These are phyloP conservation scores for Paraphysoderma sedebokerense DNA, from an alignment of 371 early-diverging fungal species.

Conservation along the genomic window DNA sequence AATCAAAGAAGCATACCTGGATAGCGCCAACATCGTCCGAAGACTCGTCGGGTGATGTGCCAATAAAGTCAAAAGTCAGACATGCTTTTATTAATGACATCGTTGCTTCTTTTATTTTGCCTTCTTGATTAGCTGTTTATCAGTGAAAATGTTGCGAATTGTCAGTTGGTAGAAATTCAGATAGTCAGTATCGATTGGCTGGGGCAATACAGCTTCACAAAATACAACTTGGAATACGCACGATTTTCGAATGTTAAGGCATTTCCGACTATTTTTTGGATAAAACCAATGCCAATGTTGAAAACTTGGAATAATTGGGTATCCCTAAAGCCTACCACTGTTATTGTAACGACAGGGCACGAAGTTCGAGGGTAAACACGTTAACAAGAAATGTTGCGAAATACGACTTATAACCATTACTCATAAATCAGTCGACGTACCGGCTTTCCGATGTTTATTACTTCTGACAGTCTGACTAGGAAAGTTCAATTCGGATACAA, in stretches of 20 bases:
- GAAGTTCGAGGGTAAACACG: background rate
- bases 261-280: constrained; percentile 27
- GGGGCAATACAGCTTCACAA: background rate
- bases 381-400: constrained; percentile 1
- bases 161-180: background rate
- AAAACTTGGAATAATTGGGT: constrained; percentile 53
- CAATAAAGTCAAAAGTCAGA: constrained; percentile 70
- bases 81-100: constrained; percentile 41
- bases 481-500: constrained; percentile 44
- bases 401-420: background rate
- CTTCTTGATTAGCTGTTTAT: constrained; percentile 21
- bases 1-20: constrained; percentile 6
- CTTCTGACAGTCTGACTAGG: constrained; percentile 35
- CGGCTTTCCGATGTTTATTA: constrained; percentile 46
- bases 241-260: constrained; percentile 21
- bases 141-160: background rate
- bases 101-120: constrained; percentile 27
- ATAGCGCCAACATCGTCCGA: constrained; percentile 50
- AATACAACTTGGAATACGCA: constrained; percentile 3
- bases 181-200: background rate
- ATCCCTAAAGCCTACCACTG: constrained; percentile 69
- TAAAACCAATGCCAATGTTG: constrained; percentile 36
- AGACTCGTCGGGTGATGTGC: constrained; percentile 66
- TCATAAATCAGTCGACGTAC: constrained; percentile 11
- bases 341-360: constrained; percentile 4